Conservation (phyloP, 192 early-diverging fungal genomes). For the Entomortierella parvispora region DNA sequence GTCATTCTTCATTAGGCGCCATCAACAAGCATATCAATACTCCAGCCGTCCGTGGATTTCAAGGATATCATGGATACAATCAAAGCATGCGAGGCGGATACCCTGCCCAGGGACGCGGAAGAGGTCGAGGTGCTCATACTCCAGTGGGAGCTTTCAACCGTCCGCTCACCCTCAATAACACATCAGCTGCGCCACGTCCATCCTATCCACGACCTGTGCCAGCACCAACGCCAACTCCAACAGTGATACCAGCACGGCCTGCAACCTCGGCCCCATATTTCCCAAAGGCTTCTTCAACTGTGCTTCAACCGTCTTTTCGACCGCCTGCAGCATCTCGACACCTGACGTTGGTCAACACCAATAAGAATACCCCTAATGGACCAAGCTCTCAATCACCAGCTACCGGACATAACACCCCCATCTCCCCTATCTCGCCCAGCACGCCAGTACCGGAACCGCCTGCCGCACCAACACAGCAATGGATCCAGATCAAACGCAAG, state of each 20-base stretch:
- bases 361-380: not conserved
- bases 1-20: conserved; percentile 19
- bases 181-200: no score
- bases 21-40: conserved; percentile 48
- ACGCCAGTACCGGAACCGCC: no score
- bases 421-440: no score
- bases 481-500: conserved; percentile 48
- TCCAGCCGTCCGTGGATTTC: not conserved
- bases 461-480: conserved; percentile 10
- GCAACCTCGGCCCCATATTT: not conserved
- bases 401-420: not conserved
- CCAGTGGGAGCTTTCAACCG: conserved; percentile 21
- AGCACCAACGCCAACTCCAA: not conserved
- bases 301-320: not conserved
- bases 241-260: not conserved
- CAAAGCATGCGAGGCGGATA: conserved; percentile 21
- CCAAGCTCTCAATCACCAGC: no score
- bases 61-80: conserved; percentile 1
- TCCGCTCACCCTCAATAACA: conserved; percentile 38
- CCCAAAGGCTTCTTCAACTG: not conserved
- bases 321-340: conserved; percentile 20
- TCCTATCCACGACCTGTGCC: no score
- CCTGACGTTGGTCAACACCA: conserved; percentile 32
- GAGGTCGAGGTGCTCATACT: conserved; percentile 16
- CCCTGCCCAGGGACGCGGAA: conserved; percentile 5